phyloP scores from a whole-genome alignment of 2,329 filamentous ascomycete genomes.

The Hypoxylon sp. region DNA sequence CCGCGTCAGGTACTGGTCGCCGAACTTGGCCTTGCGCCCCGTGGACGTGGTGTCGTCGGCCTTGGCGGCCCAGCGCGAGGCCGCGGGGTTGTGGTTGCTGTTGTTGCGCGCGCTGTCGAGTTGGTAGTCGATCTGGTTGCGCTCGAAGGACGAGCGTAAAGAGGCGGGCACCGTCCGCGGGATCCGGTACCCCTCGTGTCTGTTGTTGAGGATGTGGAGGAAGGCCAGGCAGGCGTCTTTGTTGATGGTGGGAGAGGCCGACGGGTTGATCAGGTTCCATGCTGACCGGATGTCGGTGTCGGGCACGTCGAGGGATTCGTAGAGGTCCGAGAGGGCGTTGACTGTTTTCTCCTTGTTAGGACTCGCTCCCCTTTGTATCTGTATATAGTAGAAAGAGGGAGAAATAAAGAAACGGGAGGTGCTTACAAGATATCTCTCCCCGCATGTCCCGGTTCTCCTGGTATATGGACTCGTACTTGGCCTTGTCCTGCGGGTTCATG shows the following conservation, averaged over 20 bases:
- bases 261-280: constrained; percentile 98
- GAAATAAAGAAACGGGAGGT: constrained; percentile 4
- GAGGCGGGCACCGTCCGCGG: constrained; percentile 91
- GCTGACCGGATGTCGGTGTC: constrained; percentile 88
- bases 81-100: too few relatives aligned
- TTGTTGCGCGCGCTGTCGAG: constrained; percentile 79
- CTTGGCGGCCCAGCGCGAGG: constrained; percentile 83
- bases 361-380: neutral
- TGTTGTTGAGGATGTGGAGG: constrained; percentile 95
- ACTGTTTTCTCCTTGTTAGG: constrained; percentile 64
- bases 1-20: constrained; percentile 94
- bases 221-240: constrained; percentile 97
- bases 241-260: constrained; percentile 83
- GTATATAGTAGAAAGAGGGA: neutral
- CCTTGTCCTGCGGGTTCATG: constrained; percentile 91
- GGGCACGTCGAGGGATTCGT: constrained; percentile 82
- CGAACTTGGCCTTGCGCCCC: constrained; percentile 96
- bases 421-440: constrained; percentile 84
- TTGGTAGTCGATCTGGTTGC: constrained; percentile 97
- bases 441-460: constrained; percentile 89
- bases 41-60: constrained; percentile 85
- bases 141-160: constrained; percentile 92
- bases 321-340: constrained; percentile 83
- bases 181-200: constrained; percentile 95
- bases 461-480: constrained; percentile 98